Conservation (phyloP, 306 rosid genomes). For the Glycine soja region DNA sequence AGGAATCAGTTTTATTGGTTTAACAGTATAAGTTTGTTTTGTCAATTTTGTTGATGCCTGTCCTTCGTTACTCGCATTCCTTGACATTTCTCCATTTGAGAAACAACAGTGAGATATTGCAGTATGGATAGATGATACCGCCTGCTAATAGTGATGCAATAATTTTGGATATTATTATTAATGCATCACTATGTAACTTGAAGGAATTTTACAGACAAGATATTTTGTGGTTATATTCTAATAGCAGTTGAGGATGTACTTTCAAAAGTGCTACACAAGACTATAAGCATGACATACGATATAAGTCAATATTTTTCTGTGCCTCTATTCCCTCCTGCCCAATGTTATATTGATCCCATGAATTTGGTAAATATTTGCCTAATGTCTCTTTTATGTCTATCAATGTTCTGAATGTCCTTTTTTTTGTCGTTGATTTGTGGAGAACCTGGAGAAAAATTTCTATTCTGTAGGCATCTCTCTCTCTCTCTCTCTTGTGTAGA, state of each 20-base stretch:
- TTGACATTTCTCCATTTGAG: constrained; percentile 16
- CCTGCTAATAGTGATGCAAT: constrained; percentile 11
- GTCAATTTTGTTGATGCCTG: constrained; percentile 7
- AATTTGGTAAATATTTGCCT: constrained; percentile 28
- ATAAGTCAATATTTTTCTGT: too few relatives aligned
- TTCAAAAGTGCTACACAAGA: constrained; percentile 5
- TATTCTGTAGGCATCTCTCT: neutral
- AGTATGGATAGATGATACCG: neutral
- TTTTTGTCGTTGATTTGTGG: neutral
- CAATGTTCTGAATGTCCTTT: neutral
- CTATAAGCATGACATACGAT: neutral
- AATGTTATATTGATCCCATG: neutral
- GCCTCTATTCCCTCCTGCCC: neutral
- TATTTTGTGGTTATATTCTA: neutral
- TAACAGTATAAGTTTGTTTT: constrained; percentile 19
- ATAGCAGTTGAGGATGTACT: neutral
- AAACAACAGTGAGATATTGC: constrained; percentile 20
- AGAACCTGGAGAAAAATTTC: constrained; percentile 7
- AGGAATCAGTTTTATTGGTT: constrained; percentile 7
- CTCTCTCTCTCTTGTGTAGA: neutral
- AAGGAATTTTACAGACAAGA: neutral
- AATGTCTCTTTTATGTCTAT: too few relatives aligned
- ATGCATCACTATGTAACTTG: constrained; percentile 1
- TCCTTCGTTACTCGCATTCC: constrained; percentile 1
- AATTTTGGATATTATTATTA: constrained; percentile 7